Conservation (phyloP, 2,329 filamentous ascomycete genomes). For the Paracorniculantispora psalliotae region DNA sequence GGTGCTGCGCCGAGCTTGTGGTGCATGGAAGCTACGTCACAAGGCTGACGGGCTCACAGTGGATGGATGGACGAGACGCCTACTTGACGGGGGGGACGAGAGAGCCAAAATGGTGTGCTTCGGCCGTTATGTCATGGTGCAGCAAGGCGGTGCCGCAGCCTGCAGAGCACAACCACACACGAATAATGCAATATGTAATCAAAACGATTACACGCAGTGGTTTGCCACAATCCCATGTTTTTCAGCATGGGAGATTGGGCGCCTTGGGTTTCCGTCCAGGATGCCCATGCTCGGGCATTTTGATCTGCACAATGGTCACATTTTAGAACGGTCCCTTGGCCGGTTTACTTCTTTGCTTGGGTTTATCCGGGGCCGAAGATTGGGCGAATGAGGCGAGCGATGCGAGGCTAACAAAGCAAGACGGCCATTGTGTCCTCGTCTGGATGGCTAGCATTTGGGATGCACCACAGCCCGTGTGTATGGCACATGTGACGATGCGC, state of each 20-base stretch:
- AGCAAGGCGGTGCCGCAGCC: neutral
- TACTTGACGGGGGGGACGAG: neutral
- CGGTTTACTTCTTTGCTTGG: too few species aligned
- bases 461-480: too few species aligned
- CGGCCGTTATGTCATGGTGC: slow-evolving; percentile 9
- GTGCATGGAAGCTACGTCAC: slow-evolving; percentile 9
- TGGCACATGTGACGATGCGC: neutral
- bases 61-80: neutral
- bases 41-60: slow-evolving; percentile 6
- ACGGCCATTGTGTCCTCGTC: too few species aligned
- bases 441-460: too few species aligned
- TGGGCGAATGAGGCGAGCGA: too few species aligned
- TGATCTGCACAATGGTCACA: neutral
- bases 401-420: too few species aligned
- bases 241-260: neutral
- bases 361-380: too few species aligned
- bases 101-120: neutral
- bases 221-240: neutral
- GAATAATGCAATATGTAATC: too few species aligned
- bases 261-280: neutral
- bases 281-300: neutral
- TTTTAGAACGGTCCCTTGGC: too few species aligned
- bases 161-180: too few species aligned
- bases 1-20: neutral
- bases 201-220: neutral